These are phyloP conservation scores for Perilla frutescens DNA, from an alignment of 257 asterid species.

Conservation along the genomic window DNA sequence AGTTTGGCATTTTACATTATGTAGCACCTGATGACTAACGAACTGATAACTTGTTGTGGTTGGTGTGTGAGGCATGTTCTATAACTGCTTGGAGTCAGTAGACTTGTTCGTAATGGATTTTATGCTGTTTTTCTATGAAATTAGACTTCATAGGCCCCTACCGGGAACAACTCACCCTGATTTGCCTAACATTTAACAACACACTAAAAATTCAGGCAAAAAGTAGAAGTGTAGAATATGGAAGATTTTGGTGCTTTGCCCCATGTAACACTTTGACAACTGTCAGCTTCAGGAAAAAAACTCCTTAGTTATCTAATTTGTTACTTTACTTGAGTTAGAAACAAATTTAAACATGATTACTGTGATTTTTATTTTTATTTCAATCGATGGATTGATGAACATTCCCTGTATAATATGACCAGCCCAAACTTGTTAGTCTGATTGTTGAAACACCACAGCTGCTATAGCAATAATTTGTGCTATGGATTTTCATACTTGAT, in stretches of 20 bases:
- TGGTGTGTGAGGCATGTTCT: slow-evolving; percentile 32
- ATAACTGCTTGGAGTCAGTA: not conserved
- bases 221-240: slow-evolving; percentile 9
- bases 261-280: slow-evolving; percentile 1
- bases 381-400: not conserved
- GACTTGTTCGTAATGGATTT: not conserved
- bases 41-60: slow-evolving; percentile 11
- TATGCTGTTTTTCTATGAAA: not conserved
- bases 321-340: slow-evolving; percentile 22
- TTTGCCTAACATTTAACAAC: not conserved
- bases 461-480: not conserved
- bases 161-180: not conserved
- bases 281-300: not conserved
- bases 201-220: not conserved
- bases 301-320: not conserved
- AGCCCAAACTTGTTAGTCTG: slow-evolving; percentile 3
- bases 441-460: slow-evolving; percentile 11
- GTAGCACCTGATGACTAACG: slow-evolving; percentile 10
- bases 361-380: not conserved
- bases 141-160: slow-evolving; percentile 25
- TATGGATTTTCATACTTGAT: slow-evolving; percentile 2
- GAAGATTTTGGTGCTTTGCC: slow-evolving; percentile 13
- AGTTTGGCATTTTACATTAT: slow-evolving; percentile 13
- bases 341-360: slow-evolving; percentile 2
- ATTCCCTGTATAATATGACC: not conserved